A percentile compares a stretch with the other conserved stretches of the same genome.
phyloP scores from a whole-genome alignment of 2,329 filamentous ascomycete genomes.

The Aspergillus quadricinctus region DNA sequence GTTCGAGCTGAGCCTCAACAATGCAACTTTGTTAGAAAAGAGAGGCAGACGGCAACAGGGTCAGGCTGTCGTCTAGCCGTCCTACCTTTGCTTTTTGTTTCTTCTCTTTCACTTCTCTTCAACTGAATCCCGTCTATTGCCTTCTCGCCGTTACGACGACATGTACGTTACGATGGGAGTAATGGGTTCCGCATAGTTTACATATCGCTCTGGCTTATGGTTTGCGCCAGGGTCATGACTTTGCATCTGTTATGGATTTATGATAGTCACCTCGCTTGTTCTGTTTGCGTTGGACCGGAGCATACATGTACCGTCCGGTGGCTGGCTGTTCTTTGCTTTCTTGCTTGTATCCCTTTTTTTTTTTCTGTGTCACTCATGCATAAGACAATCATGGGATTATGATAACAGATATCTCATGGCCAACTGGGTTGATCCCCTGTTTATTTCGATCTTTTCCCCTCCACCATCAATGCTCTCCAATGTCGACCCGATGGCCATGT shows the following conservation, averaged over 20 bases:
- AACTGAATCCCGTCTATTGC: not conserved
- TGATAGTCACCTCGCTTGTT: constrained; percentile 5
- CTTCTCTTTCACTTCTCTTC: not conserved
- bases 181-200: not conserved
- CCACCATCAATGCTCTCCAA: no score
- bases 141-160: not conserved
- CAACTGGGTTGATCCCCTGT: not conserved
- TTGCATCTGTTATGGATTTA: constrained; percentile 7
- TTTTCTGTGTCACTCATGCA: constrained; percentile 3
- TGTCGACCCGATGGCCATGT: not conserved
- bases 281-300: constrained; percentile 8
- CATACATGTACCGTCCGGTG: constrained; percentile 4
- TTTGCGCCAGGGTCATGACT: not conserved
- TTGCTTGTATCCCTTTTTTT: not conserved
- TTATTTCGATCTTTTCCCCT: not conserved
- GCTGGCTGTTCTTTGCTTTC: constrained; percentile 6
- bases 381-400: not conserved
- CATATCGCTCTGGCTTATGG: not conserved
- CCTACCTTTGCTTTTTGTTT: not conserved
- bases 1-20: constrained; percentile 89
- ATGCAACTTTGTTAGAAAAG: constrained; percentile 81
- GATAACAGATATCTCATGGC: not conserved
- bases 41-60: constrained; percentile 44
- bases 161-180: not conserved
- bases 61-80: constrained; percentile 23